Base-by-base conservation (phyloP, 257 asterid genomes). In the Ophiorrhiza pumila region DNA sequence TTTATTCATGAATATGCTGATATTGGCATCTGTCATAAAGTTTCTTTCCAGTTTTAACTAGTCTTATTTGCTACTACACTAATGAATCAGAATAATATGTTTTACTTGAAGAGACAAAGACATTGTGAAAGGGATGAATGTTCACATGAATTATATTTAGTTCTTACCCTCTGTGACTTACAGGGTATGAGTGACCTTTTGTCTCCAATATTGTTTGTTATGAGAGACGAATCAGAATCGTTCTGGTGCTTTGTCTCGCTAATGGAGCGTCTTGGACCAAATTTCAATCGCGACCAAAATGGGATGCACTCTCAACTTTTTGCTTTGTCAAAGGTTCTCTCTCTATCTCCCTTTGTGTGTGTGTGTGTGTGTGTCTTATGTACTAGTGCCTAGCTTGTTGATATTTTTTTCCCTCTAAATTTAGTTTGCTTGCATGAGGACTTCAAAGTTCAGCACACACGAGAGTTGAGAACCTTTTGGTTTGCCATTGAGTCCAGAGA, bases 111-210 rank as follows among this genome's bases (percentile, higher is more conserved):
- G 17, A 69, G 42, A 42, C 1, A 12, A 23, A 69, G 65, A 47
- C 42, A 32, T 52, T 15, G 7, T 52, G 1, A 29, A 49, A 34
- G 73, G 52, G 29, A 69, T 7, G 14, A 9, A 12, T 5, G 39
- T 3, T 22, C 14, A 50, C 0, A 6, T 23, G 2, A 70, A 7
- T 13, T 27, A 31, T 25, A 45, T 39, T n/a, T 14, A 15, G 12
- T 65, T 65, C 27, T 39, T 52, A 35, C 29, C 64, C 35, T 79
- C 39, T 71, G 73, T 75, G 35, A 31, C 77, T 77, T 80, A 78
- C 78, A 95, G 99, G 99, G 99, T 69, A 95, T 95, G 99, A 95
- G 98, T 83, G 99, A 95, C 91, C 96, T 95, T 73, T 83, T 95
- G 64, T 95, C 99, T 65, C 98, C 98, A 34, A 90, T 95, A 79